A percentile compares a stretch with the other conserved stretches of the same genome.
Conservation (phyloP, 768 basidiomycete species). For the Leccinum boreale region DNA sequence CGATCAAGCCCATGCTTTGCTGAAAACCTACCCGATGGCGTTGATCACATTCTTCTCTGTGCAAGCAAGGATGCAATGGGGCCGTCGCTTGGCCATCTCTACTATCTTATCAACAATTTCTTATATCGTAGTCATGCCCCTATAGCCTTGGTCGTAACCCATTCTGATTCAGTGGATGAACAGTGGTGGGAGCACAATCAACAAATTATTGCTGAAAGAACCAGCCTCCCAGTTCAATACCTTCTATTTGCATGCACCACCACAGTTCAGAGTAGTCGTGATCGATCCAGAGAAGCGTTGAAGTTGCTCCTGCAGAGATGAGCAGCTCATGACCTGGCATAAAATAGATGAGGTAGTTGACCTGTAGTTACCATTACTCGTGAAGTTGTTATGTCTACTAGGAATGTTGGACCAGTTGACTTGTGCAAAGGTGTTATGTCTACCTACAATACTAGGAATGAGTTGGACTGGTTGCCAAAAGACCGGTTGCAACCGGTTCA, state of each 20-base stretch:
- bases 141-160: conserved; percentile 33
- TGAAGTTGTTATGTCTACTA: too few species aligned
- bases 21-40: conserved; percentile 26
- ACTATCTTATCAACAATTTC: conserved; percentile 30
- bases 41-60: conserved; percentile 36
- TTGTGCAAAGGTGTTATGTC: too few species aligned
- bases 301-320: neutral
- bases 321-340: too few species aligned
- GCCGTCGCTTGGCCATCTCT: conserved; percentile 27
- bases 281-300: neutral
- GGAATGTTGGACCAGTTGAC: too few species aligned
- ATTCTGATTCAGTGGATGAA: conserved; percentile 25
- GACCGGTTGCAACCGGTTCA: too few species aligned
- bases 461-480: too few species aligned
- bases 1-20: conserved; percentile 22
- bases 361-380: too few species aligned
- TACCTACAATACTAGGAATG: too few species aligned
- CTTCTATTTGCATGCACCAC: neutral
- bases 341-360: too few species aligned
- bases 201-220: conserved; percentile 4
- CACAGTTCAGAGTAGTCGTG: neutral
- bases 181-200: conserved; percentile 35
- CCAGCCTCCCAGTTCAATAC: neutral
- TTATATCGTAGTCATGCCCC: conserved; percentile 34
- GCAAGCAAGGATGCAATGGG: conserved; percentile 30